These are phyloP conservation scores for Darksidea phi DNA, from an alignment of 495 filamentous ascomycete species.

Conservation along the genomic window DNA sequence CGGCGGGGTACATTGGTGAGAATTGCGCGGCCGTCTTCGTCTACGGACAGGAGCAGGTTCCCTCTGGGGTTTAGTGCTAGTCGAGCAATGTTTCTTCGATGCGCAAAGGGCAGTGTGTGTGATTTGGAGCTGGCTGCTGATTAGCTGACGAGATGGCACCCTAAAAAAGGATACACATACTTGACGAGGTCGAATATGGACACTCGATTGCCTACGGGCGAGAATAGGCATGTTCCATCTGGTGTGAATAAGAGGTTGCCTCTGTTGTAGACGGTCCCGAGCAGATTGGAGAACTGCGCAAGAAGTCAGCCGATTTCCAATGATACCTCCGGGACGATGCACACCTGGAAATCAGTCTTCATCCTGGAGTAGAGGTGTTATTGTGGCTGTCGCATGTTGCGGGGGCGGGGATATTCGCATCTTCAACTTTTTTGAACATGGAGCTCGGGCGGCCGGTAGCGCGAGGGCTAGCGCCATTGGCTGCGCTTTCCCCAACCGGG, in stretches of 20 bases:
- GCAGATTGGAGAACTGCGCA: slow-evolving; percentile 81
- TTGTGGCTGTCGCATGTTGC: slow-evolving; percentile 1
- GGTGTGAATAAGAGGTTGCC: slow-evolving; percentile 96
- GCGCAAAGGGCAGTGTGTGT: slow-evolving; percentile 88
- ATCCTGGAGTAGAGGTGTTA: slow-evolving; percentile 51
- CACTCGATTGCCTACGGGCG: slow-evolving; percentile 95
- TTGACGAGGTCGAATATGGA: slow-evolving; percentile 95
- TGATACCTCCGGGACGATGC: slow-evolving; percentile 7
- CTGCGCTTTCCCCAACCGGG: slow-evolving; percentile 32
- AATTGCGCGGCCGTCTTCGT: slow-evolving; percentile 91
- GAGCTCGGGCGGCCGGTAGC: slow-evolving; percentile 19
- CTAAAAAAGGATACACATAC: slow-evolving; percentile 52
- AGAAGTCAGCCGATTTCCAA: too few species aligned
- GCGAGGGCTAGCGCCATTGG: slow-evolving; percentile 8
- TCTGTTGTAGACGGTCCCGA: slow-evolving; percentile 95
- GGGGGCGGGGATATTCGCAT: slow-evolving; percentile 16
- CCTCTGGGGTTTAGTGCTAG: slow-evolving; percentile 84
- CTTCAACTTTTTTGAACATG: slow-evolving; percentile 27
- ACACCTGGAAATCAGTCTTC: slow-evolving; percentile 94
- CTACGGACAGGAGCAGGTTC: slow-evolving; percentile 85
- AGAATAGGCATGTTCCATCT: slow-evolving; percentile 91
- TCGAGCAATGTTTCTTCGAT: slow-evolving; percentile 87
- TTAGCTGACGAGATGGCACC: slow-evolving; percentile 3
- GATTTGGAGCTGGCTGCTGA: slow-evolving; percentile 75
- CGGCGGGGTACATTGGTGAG: slow-evolving; percentile 84